phyloP scores from a whole-genome alignment of 257 asterid species.

The Perilla frutescens region DNA sequence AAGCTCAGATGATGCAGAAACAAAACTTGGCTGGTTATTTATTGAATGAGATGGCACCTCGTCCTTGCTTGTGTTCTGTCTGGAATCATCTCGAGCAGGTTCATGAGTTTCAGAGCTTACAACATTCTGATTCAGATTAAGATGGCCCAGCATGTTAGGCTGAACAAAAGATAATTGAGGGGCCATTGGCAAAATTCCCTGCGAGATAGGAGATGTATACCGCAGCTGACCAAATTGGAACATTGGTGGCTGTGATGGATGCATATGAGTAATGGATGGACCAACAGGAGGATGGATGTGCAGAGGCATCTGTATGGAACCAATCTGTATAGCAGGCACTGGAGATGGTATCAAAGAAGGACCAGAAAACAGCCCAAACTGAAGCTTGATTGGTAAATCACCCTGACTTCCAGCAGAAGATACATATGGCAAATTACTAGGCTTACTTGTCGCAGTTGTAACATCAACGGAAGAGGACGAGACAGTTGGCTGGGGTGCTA shows the following conservation, averaged over 20 bases:
- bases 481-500: conserved; percentile 47
- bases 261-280: conserved; percentile 65
- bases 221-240: conserved; percentile 90
- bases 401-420: conserved; percentile 54
- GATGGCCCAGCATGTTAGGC: conserved; percentile 59
- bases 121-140: conserved; percentile 52
- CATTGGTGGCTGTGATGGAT: conserved; percentile 74
- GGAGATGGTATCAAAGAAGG: conserved; percentile 93
- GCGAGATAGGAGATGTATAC: conserved; percentile 72
- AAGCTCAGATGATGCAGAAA: conserved; percentile 44
- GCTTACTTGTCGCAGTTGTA: conserved; percentile 48
- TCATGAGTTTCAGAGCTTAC: conserved; percentile 52
- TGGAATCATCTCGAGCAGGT: conserved; percentile 49
- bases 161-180: conserved; percentile 67
- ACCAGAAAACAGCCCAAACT: conserved; percentile 97
- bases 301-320: conserved; percentile 99
- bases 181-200: conserved; percentile 64
- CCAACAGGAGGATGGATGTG: conserved; percentile 78
- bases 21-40: conserved; percentile 52
- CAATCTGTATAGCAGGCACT: conserved; percentile 96
- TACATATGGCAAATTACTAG: conserved; percentile 41
- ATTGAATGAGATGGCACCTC: conserved; percentile 40
- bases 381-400: conserved; percentile 77
- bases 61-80: conserved; percentile 43
- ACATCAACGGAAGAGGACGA: conserved; percentile 47